Percentiles rank a stretch among this genome's conserved stretches.
Evolutionary conservation across 768 basidiomycete genomes (phyloP).

Genomic region (Calocybe gangraenosa): DNA sequence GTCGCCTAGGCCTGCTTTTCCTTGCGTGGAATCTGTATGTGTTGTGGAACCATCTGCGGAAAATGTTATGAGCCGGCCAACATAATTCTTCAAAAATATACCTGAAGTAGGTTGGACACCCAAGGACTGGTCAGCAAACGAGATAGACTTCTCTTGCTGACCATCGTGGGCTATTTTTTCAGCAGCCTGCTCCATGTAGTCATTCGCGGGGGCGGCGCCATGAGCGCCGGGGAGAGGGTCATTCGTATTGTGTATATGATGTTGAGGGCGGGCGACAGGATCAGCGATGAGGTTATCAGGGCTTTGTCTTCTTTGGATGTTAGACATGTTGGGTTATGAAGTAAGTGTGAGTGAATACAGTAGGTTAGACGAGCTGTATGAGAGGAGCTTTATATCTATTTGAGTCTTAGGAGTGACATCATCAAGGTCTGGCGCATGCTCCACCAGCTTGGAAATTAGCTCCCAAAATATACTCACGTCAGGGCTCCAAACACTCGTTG

Average conservation of each 20-base stretch:
- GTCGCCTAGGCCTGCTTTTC: constrained; percentile 42
- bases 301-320: too few relatives aligned
- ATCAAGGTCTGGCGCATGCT: not conserved
- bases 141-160: not conserved
- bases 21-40: constrained; percentile 22
- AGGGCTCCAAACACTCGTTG: too few relatives aligned
- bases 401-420: not conserved
- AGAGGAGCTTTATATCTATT: not conserved
- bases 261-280: constrained; percentile 22
- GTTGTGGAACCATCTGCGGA: too few relatives aligned
- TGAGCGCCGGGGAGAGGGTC: constrained; percentile 45
- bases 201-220: constrained; percentile 23
- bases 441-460: too few relatives aligned
- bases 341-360: not conserved
- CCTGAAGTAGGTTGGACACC: constrained; percentile 2
- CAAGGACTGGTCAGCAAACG: constrained; percentile 2
- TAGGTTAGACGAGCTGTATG: not conserved
- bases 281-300: constrained; percentile 1
- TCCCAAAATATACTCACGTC: too few relatives aligned
- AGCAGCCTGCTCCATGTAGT: constrained; percentile 36
- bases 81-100: too few relatives aligned
- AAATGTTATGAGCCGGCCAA: too few relatives aligned
- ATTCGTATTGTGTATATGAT: constrained; percentile 43
- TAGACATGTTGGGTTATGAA: not conserved
- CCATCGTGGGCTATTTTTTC: constrained; percentile 8